Evolutionary conservation across 2,329 filamentous ascomycete genomes (phyloP), one percentile per base, ranked within the genome.

Genomic region (Teratosphaeria gauchensis): DNA sequence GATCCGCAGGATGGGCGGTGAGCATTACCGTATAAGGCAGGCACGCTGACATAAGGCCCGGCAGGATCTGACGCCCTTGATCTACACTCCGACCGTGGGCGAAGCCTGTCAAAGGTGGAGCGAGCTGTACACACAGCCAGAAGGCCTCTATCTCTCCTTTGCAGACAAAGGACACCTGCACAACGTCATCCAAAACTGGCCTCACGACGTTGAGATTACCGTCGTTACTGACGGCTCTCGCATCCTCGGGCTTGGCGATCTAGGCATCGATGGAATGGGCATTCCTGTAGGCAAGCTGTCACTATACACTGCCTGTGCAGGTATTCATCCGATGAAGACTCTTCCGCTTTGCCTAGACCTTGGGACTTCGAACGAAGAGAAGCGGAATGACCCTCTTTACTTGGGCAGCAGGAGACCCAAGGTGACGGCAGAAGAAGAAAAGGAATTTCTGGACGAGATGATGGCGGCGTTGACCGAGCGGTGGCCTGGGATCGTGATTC

Each of bases 41-140:
- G 61, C 42, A 21, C n/a, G 42, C 42, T 48, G 6, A 48, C 42
- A 21, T 48, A 21, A 48, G 5, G 42, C 4, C 42, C 11, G 14
- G 35, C 80, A 87, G 76, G 87, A 91, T 68, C 78, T 92, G 65
- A 92, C 90, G 77, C 89, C 89, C 54, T 78, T 92, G 64, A 89
- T 94, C 68, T 94, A 94, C 78, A 94, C 89, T 19, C 89, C 89
- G 53, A 92, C 89, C 70, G 91, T 99, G 68, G 94, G 94, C 69
- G 92, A 97, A 73, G 94, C 95, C 65, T 99, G 94, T 78, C 81
- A 96, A 72, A 88, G 92, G 76, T 99, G 95, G 84, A 96, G 92
- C 46, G 90, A 92, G 69, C 84, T 97, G 68, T 97, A 95, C 80
- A 95, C 92, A 61, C 88, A 92, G 66, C 92, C 94, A 24, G 94